phyloP scores from a whole-genome alignment of 2,329 filamentous ascomycete species.

The Hypoxylon rubiginosum region DNA sequence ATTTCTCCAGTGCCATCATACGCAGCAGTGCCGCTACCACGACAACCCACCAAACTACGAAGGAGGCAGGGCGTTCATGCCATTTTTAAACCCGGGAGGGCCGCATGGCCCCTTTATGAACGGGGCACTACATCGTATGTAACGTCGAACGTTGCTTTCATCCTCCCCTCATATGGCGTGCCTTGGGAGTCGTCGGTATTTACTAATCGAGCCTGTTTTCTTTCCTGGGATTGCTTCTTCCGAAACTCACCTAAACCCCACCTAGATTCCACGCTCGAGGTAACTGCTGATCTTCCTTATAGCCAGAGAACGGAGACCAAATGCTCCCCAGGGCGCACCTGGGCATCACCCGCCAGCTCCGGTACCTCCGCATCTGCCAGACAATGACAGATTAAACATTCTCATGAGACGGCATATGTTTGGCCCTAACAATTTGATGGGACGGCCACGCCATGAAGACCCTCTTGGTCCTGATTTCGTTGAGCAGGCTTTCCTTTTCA shows the following conservation, averaged over 20 bases:
- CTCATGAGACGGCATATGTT: constrained; percentile 19
- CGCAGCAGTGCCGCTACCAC: constrained; percentile 46
- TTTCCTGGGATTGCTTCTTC: neutral
- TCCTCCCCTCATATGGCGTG: neutral
- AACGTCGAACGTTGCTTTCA: neutral
- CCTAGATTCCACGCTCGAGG: neutral
- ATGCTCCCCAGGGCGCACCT: constrained; percentile 4
- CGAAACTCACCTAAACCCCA: neutral
- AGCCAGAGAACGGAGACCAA: neutral
- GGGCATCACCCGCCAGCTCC: constrained; percentile 1
- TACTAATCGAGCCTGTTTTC: neutral
- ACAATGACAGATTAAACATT: constrained; percentile 14
- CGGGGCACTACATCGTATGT: constrained; percentile 6
- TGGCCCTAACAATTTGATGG: constrained; percentile 10
- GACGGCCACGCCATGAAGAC: neutral
- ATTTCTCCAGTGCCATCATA: constrained; percentile 53
- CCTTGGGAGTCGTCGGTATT: neutral
- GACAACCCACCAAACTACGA: constrained; percentile 46
- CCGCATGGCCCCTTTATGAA: constrained; percentile 1
- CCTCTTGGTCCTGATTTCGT: constrained; percentile 16
- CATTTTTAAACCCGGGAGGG: constrained; percentile 24
- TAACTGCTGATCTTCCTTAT: neutral
- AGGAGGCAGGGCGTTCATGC: constrained; percentile 44
- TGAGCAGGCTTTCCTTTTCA: constrained; percentile 21
- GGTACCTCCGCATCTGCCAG: neutral